Percentiles rank a stretch among this genome's conserved stretches.
These are phyloP conservation scores for Penicillium sp. DNA, from an alignment of 2,329 filamentous ascomycete species.

Conservation along the genomic window DNA sequence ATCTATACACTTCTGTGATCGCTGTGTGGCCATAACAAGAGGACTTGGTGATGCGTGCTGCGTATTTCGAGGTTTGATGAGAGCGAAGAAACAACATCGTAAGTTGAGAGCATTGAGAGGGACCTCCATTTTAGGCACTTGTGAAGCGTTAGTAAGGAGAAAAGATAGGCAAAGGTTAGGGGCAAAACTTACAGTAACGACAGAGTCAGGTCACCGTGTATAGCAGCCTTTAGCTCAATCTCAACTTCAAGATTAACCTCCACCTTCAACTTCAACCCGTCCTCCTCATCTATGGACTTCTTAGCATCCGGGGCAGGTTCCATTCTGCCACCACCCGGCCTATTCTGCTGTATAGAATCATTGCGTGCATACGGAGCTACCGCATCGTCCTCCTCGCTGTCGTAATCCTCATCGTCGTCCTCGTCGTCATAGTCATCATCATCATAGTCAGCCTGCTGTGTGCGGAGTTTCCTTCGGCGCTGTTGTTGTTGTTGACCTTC, in stretches of 20 bases:
- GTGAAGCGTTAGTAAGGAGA: background rate
- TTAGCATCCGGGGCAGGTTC: conserved; percentile 3
- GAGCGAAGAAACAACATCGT: background rate
- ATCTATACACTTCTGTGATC: background rate
- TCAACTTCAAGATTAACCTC: conserved; percentile 58
- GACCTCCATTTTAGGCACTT: conserved; percentile 4
- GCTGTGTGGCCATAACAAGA: background rate
- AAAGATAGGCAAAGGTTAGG: background rate
- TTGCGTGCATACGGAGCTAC: background rate
- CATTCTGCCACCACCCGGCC: conserved; percentile 6
- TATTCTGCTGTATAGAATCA: background rate
- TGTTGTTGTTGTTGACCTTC: background rate
- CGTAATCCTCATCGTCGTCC: conserved; percentile 7
- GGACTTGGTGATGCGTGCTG: background rate
- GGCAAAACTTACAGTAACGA: conserved; percentile 41
- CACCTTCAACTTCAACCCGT: conserved; percentile 46
- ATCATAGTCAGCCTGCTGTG: background rate
- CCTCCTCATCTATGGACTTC: conserved; percentile 13
- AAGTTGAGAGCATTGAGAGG: background rate
- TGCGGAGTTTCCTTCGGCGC: conserved; percentile 2
- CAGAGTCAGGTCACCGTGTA: conserved; percentile 58
- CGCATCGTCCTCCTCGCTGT: background rate
- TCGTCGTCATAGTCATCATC: conserved; percentile 11
- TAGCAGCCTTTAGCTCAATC: conserved; percentile 57
- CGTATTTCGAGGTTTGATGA: background rate